Evolutionary conservation across 1,284 basidiomycete species (phyloP).

Genomic region (Coniferiporia weirii): DNA sequence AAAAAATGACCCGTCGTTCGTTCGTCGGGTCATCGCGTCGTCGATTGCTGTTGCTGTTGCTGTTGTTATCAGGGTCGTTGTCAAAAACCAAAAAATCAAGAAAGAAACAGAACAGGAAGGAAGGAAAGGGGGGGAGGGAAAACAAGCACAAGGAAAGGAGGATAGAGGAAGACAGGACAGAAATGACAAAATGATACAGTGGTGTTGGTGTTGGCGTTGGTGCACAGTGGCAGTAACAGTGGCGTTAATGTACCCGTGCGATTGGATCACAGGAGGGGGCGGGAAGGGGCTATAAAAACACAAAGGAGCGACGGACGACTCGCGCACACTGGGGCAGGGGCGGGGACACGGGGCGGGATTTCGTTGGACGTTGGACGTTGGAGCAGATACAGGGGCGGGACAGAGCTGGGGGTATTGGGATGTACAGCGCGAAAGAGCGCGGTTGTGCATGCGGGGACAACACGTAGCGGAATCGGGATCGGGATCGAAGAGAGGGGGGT

Average conservation of each 20-base stretch:
- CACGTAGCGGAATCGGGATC: background rate
- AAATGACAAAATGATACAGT: constrained; percentile 2
- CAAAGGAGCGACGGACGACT: background rate
- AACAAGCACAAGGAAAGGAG: background rate
- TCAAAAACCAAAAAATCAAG: too few species aligned
- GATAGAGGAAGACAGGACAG: background rate
- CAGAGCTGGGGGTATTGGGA: too few species aligned
- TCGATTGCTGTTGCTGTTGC: too few species aligned
- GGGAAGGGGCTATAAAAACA: constrained; percentile 5
- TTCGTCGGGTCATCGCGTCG: background rate
- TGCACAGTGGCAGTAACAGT: background rate
- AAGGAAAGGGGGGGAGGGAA: background rate
- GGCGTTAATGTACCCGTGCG: too few species aligned
- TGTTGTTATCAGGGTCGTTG: too few species aligned
- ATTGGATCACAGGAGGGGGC: background rate
- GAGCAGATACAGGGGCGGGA: too few species aligned
- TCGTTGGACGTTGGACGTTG: too few species aligned
- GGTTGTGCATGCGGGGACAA: background rate
- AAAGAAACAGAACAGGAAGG: background rate
- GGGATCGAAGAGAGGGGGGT: background rate
- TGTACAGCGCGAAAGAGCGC: too few species aligned
- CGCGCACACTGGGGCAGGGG: background rate
- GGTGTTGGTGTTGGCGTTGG: background rate
- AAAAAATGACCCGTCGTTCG: too few species aligned
- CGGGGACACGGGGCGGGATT: too few species aligned